A percentile compares a stretch with the other conserved stretches of the same genome.
Evolutionary conservation across 2,329 filamentous ascomycete species (phyloP).

Genomic region (Metarhizium rileyi): DNA sequence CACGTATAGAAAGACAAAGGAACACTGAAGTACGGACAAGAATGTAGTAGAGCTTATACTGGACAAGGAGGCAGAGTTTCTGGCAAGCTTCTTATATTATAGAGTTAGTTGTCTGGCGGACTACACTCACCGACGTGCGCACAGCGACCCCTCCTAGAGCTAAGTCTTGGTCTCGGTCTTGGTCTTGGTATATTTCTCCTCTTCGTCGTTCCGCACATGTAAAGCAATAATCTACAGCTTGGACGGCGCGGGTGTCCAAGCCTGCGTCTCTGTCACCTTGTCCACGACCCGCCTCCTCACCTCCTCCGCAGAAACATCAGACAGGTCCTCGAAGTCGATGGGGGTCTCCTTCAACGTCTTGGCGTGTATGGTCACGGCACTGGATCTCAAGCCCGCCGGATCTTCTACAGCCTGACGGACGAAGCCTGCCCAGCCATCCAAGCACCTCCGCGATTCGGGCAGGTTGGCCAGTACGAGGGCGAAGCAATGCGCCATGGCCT

Average conservation of each 20-base stretch:
- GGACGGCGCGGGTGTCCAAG: conserved; percentile 10
- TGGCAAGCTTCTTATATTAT: too few relatives aligned
- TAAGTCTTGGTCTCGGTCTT: too few relatives aligned
- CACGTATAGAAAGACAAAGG: too few relatives aligned
- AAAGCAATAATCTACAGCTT: conserved; percentile 17
- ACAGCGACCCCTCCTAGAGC: too few relatives aligned
- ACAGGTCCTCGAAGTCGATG: conserved; percentile 33
- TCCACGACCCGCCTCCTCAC: conserved; percentile 29
- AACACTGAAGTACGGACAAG: too few relatives aligned
- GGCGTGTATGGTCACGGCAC: conserved; percentile 37
- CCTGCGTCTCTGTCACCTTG: conserved; percentile 13
- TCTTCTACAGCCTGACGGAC: conserved; percentile 32
- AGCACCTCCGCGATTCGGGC: conserved; percentile 39
- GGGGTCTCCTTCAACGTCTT: conserved; percentile 39
- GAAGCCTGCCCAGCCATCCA: conserved; percentile 47
- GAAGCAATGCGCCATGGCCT: conserved; percentile 75
- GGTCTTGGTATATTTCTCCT: conserved; percentile 12
- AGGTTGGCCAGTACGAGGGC: conserved; percentile 43
- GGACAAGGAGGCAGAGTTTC: too few relatives aligned
- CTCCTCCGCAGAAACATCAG: conserved; percentile 32
- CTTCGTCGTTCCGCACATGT: background rate
- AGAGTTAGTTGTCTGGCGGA: too few relatives aligned
- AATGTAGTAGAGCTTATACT: too few relatives aligned
- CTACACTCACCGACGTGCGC: too few relatives aligned
- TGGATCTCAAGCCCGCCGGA: conserved; percentile 23